Evolutionary conservation across 306 rosid species (phyloP), one percentile per base, ranked within the genome.

Genomic region (Vachellia collinsii): DNA sequence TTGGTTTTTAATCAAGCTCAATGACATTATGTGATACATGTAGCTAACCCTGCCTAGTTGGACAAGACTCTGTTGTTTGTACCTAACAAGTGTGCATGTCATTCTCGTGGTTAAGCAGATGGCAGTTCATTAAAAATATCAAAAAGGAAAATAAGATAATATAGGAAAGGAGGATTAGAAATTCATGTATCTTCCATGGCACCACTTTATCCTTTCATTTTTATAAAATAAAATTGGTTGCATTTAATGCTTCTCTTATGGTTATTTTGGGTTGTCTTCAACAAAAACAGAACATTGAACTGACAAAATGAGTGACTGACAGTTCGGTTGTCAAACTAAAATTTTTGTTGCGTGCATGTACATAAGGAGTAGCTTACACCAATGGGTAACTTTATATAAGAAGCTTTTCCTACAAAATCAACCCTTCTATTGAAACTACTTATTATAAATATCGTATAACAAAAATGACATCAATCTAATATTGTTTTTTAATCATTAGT

Each of bases 31-130:
- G 34, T 29, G 34, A 29, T 2, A 1, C 34, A 29, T 29, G 34
- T 2, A 29, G 2, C 34, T 2, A 2, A 29, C 34, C 34, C 34
- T 2, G 2, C 1, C 34, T 29, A 29, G 34, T 29, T 1, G 34
- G 2, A 29, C 34, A 29, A 29, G 34, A 29, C 34, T 29, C 2
- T 29, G 34, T 29, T 29, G 34, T 29, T 29, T 29, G 34, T 38
- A 69, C 67, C 65, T 14, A 59, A 78, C 20, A 44, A 47, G 68
- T 48, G 44, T 47, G 68, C 76, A 48, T 65, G 58, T 53, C 51
- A 9, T 77, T 62, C 34, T 38, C 41, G 63, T 56, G 48, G 65
- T 46, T 65, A 70, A 38, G 19, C 34, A 16, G 29, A 3, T 13
- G 41, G 39, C 36, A 54, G 68, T 20, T 70, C 70, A 58, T 69